Percentiles rank a stretch among this genome's conserved stretches.
These are phyloP conservation scores for Trichoderma atrobrunneum DNA, from an alignment of 2,329 filamentous ascomycete species.

Conservation along the genomic window DNA sequence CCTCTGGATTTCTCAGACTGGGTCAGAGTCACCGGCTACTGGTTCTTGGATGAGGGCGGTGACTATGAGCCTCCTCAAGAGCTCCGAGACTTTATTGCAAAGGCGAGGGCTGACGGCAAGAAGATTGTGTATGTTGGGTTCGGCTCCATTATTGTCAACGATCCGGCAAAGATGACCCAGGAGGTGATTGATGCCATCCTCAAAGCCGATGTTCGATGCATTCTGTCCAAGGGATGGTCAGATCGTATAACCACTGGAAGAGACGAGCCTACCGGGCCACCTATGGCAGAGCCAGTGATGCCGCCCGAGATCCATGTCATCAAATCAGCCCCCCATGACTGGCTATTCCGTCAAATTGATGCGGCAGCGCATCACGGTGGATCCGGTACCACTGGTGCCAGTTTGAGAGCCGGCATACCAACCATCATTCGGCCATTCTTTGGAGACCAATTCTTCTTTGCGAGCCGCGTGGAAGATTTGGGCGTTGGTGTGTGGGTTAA, in stretches of 20 bases:
- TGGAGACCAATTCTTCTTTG: constrained; percentile 97
- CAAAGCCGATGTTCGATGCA: constrained; percentile 90
- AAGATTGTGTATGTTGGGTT: constrained; percentile 97
- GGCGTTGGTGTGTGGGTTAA: constrained; percentile 88
- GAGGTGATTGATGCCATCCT: constrained; percentile 90
- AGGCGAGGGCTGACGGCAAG: constrained; percentile 76
- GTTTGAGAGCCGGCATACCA: constrained; percentile 82
- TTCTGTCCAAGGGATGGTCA: constrained; percentile 96
- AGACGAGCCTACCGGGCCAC: constrained; percentile 44
- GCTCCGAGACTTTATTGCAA: constrained; percentile 76
- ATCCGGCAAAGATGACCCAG: constrained; percentile 82
- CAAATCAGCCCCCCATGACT: constrained; percentile 89
- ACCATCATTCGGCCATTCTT: constrained; percentile 98
- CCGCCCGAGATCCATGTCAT: constrained; percentile 83
- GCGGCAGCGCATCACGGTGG: constrained; percentile 94
- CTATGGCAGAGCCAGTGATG: constrained; percentile 61
- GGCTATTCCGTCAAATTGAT: constrained; percentile 92
- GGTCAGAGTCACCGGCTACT: constrained; percentile 96
- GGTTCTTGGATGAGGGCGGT: constrained; percentile 82
- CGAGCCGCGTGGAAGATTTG: constrained; percentile 82
- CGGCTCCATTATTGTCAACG: constrained; percentile 89
- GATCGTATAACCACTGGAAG: constrained; percentile 64
- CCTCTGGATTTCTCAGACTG: constrained; percentile 96
- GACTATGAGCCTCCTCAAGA: constrained; percentile 73
- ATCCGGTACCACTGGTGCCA: constrained; percentile 91